A percentile compares a stretch with the other conserved stretches of the same genome.
Evolutionary conservation across 228 moss, liverwort and hornwort species (phyloP).

Genomic region (Sphagnum fallax): DNA sequence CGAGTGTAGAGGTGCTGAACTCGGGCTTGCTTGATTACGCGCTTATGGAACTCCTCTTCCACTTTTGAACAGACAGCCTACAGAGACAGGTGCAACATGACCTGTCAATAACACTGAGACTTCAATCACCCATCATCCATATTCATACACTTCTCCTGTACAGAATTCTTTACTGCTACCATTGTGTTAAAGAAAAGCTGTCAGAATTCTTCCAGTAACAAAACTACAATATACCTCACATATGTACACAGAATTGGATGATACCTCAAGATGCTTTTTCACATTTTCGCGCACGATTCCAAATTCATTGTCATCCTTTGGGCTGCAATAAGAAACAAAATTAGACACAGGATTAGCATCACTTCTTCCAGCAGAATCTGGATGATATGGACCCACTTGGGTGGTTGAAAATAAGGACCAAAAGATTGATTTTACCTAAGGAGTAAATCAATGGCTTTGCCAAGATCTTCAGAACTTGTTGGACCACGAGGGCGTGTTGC

Average conservation of each 20-base stretch:
- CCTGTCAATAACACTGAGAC: too few relatives aligned
- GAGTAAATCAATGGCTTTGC: conserved; percentile 70
- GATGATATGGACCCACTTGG: background rate
- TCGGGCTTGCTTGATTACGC: conserved; percentile 86
- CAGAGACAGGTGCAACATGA: background rate
- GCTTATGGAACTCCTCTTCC: conserved; percentile 65
- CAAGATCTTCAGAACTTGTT: conserved; percentile 51
- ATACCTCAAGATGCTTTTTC: conserved; percentile 74
- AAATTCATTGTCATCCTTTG: conserved; percentile 90
- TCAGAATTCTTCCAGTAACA: background rate
- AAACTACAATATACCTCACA: conserved; percentile 1
- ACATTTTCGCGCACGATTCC: conserved; percentile 90
- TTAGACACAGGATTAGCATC: background rate
- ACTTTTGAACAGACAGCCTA: conserved; percentile 84
- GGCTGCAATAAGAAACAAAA: conserved; percentile 38
- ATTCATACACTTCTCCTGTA: too few relatives aligned
- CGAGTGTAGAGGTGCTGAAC: conserved; percentile 97
- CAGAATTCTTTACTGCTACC: background rate
- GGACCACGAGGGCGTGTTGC: conserved; percentile 83
- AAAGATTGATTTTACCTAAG: conserved; percentile 37
- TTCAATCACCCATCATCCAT: too few relatives aligned
- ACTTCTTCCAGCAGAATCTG: background rate
- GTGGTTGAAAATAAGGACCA: background rate
- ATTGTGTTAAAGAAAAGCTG: background rate
- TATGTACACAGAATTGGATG: background rate